Evolutionary conservation across 306 rosid genomes (phyloP).

Genomic region (Castanea sativa): DNA sequence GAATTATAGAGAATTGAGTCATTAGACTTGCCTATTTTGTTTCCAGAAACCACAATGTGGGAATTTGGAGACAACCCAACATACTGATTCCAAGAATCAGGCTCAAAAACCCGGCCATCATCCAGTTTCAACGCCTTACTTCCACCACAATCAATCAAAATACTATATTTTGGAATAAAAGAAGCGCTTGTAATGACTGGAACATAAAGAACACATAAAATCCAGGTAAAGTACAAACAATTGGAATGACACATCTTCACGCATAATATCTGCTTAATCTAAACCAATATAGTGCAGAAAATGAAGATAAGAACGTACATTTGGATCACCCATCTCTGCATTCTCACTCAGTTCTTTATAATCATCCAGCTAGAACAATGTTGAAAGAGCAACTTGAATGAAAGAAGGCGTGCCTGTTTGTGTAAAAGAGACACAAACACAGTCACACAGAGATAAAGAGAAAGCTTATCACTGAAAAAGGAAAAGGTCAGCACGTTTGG

Average conservation of each 20-base stretch:
- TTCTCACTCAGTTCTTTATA: background rate
- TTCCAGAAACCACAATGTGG: slow-evolving; percentile 11
- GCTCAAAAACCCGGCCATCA: slow-evolving; percentile 41
- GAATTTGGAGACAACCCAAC: slow-evolving; percentile 18
- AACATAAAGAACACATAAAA: slow-evolving; percentile 14
- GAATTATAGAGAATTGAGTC: slow-evolving; percentile 14
- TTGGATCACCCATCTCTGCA: background rate
- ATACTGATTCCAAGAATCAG: slow-evolving; percentile 27
- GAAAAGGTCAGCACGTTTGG: background rate
- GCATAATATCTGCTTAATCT: background rate
- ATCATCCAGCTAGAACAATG: background rate
- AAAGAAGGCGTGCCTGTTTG: slow-evolving; percentile 14
- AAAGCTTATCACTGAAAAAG: background rate
- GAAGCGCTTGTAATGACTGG: background rate
- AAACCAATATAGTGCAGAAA: background rate
- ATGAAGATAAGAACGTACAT: background rate
- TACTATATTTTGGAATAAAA: slow-evolving; percentile 20
- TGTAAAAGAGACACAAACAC: background rate
- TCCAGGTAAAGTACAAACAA: background rate
- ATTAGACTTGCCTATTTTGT: background rate
- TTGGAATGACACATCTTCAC: slow-evolving; percentile 12
- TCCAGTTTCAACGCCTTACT: slow-evolving; percentile 21
- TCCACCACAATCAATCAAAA: slow-evolving; percentile 41
- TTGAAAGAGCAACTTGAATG: background rate
- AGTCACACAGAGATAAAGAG: no score